Base-by-base conservation (phyloP, 2,329 filamentous ascomycete species). In the Neofusicoccum cordaticola region DNA sequence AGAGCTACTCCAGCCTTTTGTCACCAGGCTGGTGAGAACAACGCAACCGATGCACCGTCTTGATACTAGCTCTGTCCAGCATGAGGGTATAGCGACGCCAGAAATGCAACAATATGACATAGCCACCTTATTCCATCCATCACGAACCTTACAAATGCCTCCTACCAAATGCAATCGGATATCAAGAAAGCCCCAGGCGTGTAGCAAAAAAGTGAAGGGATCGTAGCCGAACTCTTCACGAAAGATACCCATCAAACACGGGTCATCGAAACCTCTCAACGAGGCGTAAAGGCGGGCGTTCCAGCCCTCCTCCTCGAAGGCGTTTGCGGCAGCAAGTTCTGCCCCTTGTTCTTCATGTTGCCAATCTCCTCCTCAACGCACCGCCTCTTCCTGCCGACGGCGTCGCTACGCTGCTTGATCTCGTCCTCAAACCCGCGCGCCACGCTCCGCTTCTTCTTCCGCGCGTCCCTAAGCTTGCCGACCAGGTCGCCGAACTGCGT, bases 291-390 rank as follows among this genome's bases (percentile, higher is more conserved):
- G 4, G 41, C 41, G 3, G 56, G 56, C 12, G 56, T 60, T 6
- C 27, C 56, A 7, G 41, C 27, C n/a, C 56, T 60, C 42, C 27
- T 27, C 17, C 42, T 75, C 67, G 70, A 73, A 15, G 81, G 80
- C 48, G 77, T 81, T 62, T 78, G 79, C 47, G 71, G 71, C 35
- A 89, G 74, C 35, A 88, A 79, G 39, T 80, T 80, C 19, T 79
- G 77, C 4, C 86, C 86, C 45, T 82, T 83, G 42, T 76, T 75
- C 72, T 81, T 84, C 83, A 89, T 86, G 66, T 76, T 81, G 8
- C 73, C 73, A 68, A 86, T 72, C 35, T 84, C 82, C n/a, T 74
- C 73, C 41, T 83, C 77, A 4, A 86, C 79, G 19, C 82, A 74
- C 15, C 74, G 72, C 50, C 79, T 80, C 68, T 85, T 84, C 63